Conservation (phyloP, 1,284 basidiomycete genomes). For the Cutaneotrichosporon cavernicola region DNA sequence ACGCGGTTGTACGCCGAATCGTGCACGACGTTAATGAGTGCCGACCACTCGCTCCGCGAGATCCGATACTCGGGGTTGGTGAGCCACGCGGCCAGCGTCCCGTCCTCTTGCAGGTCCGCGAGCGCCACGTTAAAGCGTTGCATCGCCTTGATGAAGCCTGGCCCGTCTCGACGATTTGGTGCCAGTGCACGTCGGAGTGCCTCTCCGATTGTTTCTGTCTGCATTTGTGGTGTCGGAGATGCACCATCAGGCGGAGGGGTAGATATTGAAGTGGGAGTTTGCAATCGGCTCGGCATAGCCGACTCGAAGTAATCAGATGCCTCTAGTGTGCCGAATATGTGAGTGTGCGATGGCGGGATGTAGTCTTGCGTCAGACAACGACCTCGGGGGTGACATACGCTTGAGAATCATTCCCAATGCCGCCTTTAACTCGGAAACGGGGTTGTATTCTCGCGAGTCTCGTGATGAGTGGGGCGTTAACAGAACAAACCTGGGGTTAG, state of each 20-base stretch:
- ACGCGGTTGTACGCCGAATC: conserved; percentile 59
- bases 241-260: conserved; percentile 30
- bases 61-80: conserved; percentile 26
- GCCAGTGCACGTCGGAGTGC: conserved; percentile 56
- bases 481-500: conserved; percentile 44
- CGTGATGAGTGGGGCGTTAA: conserved; percentile 45
- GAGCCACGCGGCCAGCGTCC: conserved; percentile 40
- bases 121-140: conserved; percentile 57
- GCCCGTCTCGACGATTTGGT: conserved; percentile 55
- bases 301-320: conserved; percentile 21
- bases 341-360: conserved; percentile 41
- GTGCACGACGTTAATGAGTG: conserved; percentile 52
- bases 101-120: conserved; percentile 46
- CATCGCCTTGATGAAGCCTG: conserved; percentile 55
- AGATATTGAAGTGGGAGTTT: conserved; percentile 26
- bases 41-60: conserved; percentile 53
- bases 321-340: conserved; percentile 45
- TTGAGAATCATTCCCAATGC: conserved; percentile 44
- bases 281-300: conserved; percentile 19
- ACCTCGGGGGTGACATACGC: conserved; percentile 32
- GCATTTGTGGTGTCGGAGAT: conserved; percentile 20
- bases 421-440: conserved; percentile 51
- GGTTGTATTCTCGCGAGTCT: conserved; percentile 55
- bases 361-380: conserved; percentile 31
- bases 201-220: conserved; percentile 55